Evolutionary conservation across 2,329 filamentous ascomycete species (phyloP).

Genomic region (Mycosphaerella sp.): DNA sequence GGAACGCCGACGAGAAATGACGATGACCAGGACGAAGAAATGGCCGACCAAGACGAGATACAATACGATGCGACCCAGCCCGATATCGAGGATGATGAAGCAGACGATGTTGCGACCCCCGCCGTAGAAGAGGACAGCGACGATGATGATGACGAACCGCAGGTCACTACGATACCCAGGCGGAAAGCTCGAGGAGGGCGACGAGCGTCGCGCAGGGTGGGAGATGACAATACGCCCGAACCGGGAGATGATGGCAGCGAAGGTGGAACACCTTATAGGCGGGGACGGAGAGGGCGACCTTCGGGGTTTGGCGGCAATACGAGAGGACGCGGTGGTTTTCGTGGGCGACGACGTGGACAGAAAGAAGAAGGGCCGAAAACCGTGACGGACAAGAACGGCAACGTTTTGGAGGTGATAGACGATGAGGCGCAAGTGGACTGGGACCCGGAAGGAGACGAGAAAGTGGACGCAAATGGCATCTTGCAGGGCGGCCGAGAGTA

Average conservation of each 20-base stretch:
- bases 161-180: constrained; percentile 36
- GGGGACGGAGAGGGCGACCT: constrained; percentile 43
- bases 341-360: constrained; percentile 66
- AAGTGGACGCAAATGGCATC: constrained; percentile 84
- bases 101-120: constrained; percentile 23
- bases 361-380: constrained; percentile 73
- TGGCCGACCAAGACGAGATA: constrained; percentile 26
- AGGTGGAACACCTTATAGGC: constrained; percentile 44
- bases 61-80: constrained; percentile 20
- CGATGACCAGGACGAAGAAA: constrained; percentile 30
- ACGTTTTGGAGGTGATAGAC: constrained; percentile 79
- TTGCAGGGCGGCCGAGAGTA: constrained; percentile 83
- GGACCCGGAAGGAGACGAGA: constrained; percentile 81
- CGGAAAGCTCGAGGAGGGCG: constrained; percentile 32
- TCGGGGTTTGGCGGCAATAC: constrained; percentile 28
- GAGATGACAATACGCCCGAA: constrained; percentile 57
- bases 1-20: constrained; percentile 24
- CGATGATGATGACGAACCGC: constrained; percentile 29
- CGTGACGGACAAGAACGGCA: constrained; percentile 88
- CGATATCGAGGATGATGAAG: constrained; percentile 17
- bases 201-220: constrained; percentile 27
- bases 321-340: constrained; percentile 52
- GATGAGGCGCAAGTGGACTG: constrained; percentile 88
- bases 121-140: constrained; percentile 28
- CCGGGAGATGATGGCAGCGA: constrained; percentile 44